phyloP scores from a whole-genome alignment of 2,329 filamentous ascomycete genomes.

The Alternaria postmessia region DNA sequence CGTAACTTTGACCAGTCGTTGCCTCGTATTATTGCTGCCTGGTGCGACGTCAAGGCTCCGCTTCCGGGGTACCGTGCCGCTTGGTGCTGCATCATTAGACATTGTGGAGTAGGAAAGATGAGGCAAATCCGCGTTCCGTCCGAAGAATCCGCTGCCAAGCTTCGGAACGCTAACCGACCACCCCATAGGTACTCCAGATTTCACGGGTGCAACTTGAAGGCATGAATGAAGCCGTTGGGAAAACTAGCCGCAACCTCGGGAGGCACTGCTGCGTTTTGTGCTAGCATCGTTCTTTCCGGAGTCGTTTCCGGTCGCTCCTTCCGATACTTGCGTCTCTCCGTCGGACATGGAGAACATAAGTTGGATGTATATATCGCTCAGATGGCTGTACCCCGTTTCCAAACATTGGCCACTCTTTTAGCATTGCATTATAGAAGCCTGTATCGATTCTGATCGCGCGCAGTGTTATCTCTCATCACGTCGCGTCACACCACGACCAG shows the following conservation, averaged over 20 bases:
- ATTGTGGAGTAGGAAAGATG: not conserved
- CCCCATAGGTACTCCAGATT: not conserved
- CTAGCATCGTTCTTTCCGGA: not conserved
- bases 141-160: not conserved
- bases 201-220: not conserved
- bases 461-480: not conserved
- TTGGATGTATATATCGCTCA: not conserved
- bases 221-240: too few species aligned
- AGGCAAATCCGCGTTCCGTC: not conserved
- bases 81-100: not conserved
- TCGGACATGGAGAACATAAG: not conserved
- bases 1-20: slow-evolving; percentile 35
- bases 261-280: not conserved
- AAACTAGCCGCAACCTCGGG: too few species aligned
- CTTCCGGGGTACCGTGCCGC: slow-evolving; percentile 22
- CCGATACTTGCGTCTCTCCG: not conserved
- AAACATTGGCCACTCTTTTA: not conserved
- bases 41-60: slow-evolving; percentile 6
- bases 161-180: not conserved
- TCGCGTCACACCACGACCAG: not conserved
- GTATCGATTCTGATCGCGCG: not conserved
- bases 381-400: not conserved
- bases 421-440: not conserved
- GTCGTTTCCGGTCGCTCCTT: not conserved
- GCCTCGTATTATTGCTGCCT: slow-evolving; percentile 2